phyloP scores from a whole-genome alignment of 1,139 yeast species.

The Taphrina sp. region DNA sequence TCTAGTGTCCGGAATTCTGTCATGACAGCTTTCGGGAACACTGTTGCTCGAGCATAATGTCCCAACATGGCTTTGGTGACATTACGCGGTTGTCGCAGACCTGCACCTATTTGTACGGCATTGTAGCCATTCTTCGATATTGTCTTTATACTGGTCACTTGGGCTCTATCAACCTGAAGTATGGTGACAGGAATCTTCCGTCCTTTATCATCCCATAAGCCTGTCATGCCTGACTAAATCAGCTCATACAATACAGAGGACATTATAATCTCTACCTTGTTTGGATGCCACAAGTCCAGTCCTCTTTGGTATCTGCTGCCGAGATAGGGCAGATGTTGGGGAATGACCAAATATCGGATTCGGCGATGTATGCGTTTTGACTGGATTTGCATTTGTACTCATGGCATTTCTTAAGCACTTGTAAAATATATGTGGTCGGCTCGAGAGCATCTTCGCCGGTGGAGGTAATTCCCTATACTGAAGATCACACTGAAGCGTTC shows the following conservation, averaged over 20 bases:
- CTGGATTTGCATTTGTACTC: constrained; percentile 27
- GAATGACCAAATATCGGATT: constrained; percentile 44
- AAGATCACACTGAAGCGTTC: too few relatives aligned
- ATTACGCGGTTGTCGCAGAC: constrained; percentile 63
- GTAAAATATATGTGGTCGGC: too few relatives aligned
- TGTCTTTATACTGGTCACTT: constrained; percentile 74
- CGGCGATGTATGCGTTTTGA: constrained; percentile 26
- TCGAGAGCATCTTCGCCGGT: too few relatives aligned
- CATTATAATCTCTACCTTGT: neutral
- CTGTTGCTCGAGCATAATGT: constrained; percentile 76
- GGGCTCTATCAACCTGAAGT: constrained; percentile 81
- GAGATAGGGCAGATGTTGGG: constrained; percentile 44
- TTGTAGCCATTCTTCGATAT: constrained; percentile 68
- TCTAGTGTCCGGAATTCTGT: constrained; percentile 60
- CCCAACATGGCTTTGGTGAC: constrained; percentile 66
- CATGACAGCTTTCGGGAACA: constrained; percentile 74
- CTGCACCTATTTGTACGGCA: constrained; percentile 87
- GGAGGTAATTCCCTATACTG: too few relatives aligned
- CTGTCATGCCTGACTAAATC: constrained; percentile 80
- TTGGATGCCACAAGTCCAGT: constrained; percentile 70
- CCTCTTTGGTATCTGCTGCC: constrained; percentile 46
- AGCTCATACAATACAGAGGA: too few relatives aligned
- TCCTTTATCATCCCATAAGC: constrained; percentile 74
- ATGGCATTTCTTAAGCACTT: neutral
- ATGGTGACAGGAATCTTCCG: constrained; percentile 64